phyloP scores from a whole-genome alignment of 768 basidiomycete genomes.

The Boletus huronensis region DNA sequence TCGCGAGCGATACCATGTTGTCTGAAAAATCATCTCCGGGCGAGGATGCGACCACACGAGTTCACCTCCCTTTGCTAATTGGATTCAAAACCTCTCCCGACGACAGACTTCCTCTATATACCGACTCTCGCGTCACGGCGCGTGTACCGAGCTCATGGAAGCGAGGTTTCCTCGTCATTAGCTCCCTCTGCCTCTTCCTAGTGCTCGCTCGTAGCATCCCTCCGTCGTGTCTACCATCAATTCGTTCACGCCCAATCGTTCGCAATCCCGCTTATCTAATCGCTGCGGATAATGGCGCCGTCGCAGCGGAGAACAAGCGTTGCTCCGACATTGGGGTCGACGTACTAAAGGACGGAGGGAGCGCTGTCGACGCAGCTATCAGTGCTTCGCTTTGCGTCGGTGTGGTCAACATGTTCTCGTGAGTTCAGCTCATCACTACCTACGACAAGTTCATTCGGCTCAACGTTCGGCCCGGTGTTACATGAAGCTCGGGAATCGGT shows the following conservation, averaged over 20 bases:
- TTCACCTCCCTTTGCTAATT: neutral
- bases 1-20: conserved; percentile 2
- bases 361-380: conserved; percentile 86
- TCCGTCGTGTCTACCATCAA: neutral
- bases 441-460: neutral
- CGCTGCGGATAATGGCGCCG: conserved; percentile 72
- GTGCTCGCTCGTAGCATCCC: conserved; percentile 2
- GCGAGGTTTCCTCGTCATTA: conserved; percentile 6
- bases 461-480: neutral
- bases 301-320: conserved; percentile 81
- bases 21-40: neutral
- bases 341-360: conserved; percentile 77
- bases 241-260: neutral
- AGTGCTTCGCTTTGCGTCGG: conserved; percentile 75
- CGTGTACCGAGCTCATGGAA: conserved; percentile 11
- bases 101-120: conserved; percentile 20
- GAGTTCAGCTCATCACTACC: conserved; percentile 26
- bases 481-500: conserved; percentile 71
- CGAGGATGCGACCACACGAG: neutral
- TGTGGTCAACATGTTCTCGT: conserved; percentile 91
- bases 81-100: neutral
- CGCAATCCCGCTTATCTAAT: conserved; percentile 58
- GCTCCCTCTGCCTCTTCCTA: conserved; percentile 13
- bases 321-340: conserved; percentile 86
- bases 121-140: neutral